Evolutionary conservation across 805 yeast genomes (phyloP).

Genomic region (Candida germanica): DNA sequence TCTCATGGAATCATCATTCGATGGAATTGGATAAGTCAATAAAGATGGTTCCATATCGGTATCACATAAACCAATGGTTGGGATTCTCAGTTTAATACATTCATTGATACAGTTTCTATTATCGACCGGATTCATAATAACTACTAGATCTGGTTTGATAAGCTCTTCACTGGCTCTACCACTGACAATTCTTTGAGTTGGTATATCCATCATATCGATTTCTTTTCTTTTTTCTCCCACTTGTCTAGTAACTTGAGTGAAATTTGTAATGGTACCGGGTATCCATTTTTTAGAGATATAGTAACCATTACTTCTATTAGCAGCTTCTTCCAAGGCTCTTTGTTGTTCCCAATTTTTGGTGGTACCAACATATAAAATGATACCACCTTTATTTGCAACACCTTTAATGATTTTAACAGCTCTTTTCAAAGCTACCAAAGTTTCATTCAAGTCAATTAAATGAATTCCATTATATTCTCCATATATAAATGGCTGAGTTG

Average conservation of each 20-base stretch:
- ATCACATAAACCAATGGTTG: slow-evolving; percentile 91
- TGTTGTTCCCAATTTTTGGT: slow-evolving; percentile 64
- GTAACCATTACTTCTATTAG: slow-evolving; percentile 72
- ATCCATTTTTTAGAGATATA: slow-evolving; percentile 86
- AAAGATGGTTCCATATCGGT: slow-evolving; percentile 88
- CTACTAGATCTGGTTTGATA: slow-evolving; percentile 85
- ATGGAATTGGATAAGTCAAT: slow-evolving; percentile 93
- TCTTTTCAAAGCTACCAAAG: slow-evolving; percentile 68
- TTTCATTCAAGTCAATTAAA: slow-evolving; percentile 84
- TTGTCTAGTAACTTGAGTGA: slow-evolving; percentile 64
- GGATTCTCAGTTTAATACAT: slow-evolving; percentile 77
- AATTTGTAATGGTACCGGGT: slow-evolving; percentile 91
- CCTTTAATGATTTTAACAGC: slow-evolving; percentile 86
- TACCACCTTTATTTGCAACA: slow-evolving; percentile 79
- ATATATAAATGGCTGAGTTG: slow-evolving; percentile 80
- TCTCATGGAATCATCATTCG: slow-evolving; percentile 88
- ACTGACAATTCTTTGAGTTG: slow-evolving; percentile 56
- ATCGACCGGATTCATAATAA: slow-evolving; percentile 83
- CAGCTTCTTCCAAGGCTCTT: slow-evolving; percentile 73
- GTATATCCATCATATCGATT: slow-evolving; percentile 68
- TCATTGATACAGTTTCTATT: slow-evolving; percentile 78
- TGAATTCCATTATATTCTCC: slow-evolving; percentile 91
- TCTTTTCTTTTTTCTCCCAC: slow-evolving; percentile 42
- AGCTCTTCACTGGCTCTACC: slow-evolving; percentile 49
- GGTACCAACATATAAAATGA: slow-evolving; percentile 82